Evolutionary conservation across 2,329 filamentous ascomycete genomes (phyloP).

Genomic region (Hawksworthiomyces lignivorus): DNA sequence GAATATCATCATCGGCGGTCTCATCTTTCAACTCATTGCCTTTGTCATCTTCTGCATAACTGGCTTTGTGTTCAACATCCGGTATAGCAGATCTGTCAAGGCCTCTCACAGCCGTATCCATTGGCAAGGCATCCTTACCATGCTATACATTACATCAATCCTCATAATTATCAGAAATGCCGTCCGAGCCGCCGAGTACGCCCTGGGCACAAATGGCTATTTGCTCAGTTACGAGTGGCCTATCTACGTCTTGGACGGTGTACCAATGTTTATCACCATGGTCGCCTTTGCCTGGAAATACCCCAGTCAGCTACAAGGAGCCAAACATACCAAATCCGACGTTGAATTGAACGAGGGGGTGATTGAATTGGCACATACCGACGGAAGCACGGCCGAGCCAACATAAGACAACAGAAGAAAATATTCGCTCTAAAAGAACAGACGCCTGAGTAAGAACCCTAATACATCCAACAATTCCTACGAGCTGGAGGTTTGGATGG

Average conservation of each 20-base stretch:
- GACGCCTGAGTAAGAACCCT: too few species aligned
- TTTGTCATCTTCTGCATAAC: slow-evolving; percentile 45
- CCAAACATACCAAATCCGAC: too few species aligned
- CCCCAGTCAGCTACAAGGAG: neutral
- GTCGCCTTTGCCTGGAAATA: neutral
- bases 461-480: too few species aligned
- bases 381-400: too few species aligned
- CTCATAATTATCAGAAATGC: slow-evolving; percentile 1
- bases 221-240: slow-evolving; percentile 1
- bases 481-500: too few species aligned
- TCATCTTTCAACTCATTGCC: slow-evolving; percentile 49
- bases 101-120: too few species aligned
- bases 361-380: too few species aligned
- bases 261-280: slow-evolving; percentile 1
- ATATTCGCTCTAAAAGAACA: too few species aligned
- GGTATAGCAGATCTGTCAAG: too few species aligned
- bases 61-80: neutral
- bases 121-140: neutral
- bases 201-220: neutral
- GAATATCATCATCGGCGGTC: slow-evolving; percentile 46
- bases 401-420: too few species aligned
- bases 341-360: too few species aligned
- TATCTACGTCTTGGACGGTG: slow-evolving; percentile 1
- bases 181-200: slow-evolving; percentile 2
- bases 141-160: neutral